Base-by-base conservation (phyloP, 169 alveolate species). In the Plasmodium gonderi region DNA sequence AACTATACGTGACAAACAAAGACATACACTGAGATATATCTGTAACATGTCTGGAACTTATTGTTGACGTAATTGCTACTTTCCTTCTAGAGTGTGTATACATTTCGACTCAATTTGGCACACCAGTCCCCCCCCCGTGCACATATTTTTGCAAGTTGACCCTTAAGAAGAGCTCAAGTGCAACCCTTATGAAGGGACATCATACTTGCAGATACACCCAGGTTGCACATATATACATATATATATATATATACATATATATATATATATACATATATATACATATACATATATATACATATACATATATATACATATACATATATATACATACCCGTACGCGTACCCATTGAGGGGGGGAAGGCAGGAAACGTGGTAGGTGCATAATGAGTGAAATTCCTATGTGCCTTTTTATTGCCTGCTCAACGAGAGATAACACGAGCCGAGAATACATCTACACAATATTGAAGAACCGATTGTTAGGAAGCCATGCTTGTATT, bases 371-470 rank as follows among this genome's bases (percentile, higher is more conserved):
- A 33, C 17, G 79, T 23, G 47, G 23, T n/a, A 69, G 79, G 36
- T 11, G 26, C 54, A 82, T 60, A 6, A 83, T 83, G 92, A 83
- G 82, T 76, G 92, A 83, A 44, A n/a, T 76, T 26, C 92, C 92
- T 14, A 83, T 83, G 83, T 94, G 96, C 79, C 67, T 93, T 91
- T 94, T 95, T 42, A 91, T 95, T 2, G 95, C 97, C 36, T 94
- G 96, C 94, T 79, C 93, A 49, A 80, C 96, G 44, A 49, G 95
- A 47, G 95, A 92, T 67, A 90, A 78, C 38, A 91, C 90, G 77
- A 89, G 94, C 60, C 89, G 96, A 67, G 97, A 95, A 78, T 95
- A 95, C 80, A 89, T 91, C 47, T 94, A 95, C 82, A 93, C 95
- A 2, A 69, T 95, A 23, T 54, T 94, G 36, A 91, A 94, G 60